Conservation (phyloP, 2,329 filamentous ascomycete species). For the Neofusicoccum kwambonambiense region DNA sequence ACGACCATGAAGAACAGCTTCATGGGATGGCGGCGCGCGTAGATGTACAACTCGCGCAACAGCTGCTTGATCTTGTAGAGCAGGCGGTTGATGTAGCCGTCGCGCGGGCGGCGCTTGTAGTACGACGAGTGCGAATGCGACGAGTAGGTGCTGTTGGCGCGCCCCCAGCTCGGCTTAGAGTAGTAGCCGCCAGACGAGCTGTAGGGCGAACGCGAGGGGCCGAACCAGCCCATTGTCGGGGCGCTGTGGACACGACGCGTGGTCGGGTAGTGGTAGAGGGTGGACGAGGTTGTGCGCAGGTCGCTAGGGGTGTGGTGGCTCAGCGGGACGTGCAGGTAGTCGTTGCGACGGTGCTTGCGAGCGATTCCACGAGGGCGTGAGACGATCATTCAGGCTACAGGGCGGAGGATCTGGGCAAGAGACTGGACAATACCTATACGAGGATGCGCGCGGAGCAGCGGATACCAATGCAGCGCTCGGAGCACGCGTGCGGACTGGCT, state of each 20-base stretch:
- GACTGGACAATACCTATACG: conserved; percentile 10
- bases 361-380: conserved; percentile 14
- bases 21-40: conserved; percentile 77
- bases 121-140: conserved; percentile 55
- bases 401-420: background rate
- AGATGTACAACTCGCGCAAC: conserved; percentile 75
- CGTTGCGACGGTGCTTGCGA: conserved; percentile 8
- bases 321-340: conserved; percentile 2
- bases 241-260: background rate
- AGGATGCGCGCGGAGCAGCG: background rate
- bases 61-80: conserved; percentile 75
- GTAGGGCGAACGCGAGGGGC: conserved; percentile 28
- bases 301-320: conserved; percentile 4
- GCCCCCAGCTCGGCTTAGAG: conserved; percentile 31
- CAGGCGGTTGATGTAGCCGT: conserved; percentile 72
- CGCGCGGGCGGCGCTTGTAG: conserved; percentile 74
- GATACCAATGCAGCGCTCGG: background rate
- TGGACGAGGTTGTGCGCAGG: background rate
- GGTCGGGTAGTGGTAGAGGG: conserved; percentile 6
- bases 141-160: conserved; percentile 28
- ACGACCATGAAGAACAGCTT: conserved; percentile 90
- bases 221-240: conserved; percentile 37
- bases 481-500: background rate
- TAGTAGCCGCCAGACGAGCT: conserved; percentile 29
- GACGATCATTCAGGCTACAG: conserved; percentile 4